Evolutionary conservation across 2,329 filamentous ascomycete genomes (phyloP).

Genomic region (Alternaria sp.): DNA sequence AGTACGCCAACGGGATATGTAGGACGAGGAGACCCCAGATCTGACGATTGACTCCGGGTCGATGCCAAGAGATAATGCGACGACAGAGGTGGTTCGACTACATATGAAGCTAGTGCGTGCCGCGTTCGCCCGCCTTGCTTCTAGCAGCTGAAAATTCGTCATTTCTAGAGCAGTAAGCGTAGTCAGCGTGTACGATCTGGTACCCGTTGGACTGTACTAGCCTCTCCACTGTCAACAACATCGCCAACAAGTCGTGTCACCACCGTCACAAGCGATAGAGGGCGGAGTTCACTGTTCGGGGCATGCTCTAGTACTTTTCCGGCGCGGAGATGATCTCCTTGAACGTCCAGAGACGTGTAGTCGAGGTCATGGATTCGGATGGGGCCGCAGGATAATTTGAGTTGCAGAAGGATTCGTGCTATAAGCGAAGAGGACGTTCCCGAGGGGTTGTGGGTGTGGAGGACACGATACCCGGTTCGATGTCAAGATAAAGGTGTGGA

Average conservation of each 20-base stretch:
- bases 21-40: neutral
- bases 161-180: neutral
- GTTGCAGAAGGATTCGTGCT: neutral
- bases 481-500: neutral
- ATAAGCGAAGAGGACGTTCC: neutral
- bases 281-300: neutral
- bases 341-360: neutral
- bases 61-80: neutral
- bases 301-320: neutral
- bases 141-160: neutral
- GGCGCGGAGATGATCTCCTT: neutral
- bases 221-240: neutral
- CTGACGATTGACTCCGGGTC: neutral
- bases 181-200: neutral
- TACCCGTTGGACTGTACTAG: neutral
- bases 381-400: neutral
- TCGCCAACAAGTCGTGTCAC: neutral
- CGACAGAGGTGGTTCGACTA: neutral
- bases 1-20: neutral
- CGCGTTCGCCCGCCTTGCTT: neutral
- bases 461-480: neutral
- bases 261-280: neutral
- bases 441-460: neutral
- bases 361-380: neutral
- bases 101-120: neutral